Evolutionary conservation across 208 protist genomes (phyloP).

Genomic region (Leishmania amazonensis): DNA sequence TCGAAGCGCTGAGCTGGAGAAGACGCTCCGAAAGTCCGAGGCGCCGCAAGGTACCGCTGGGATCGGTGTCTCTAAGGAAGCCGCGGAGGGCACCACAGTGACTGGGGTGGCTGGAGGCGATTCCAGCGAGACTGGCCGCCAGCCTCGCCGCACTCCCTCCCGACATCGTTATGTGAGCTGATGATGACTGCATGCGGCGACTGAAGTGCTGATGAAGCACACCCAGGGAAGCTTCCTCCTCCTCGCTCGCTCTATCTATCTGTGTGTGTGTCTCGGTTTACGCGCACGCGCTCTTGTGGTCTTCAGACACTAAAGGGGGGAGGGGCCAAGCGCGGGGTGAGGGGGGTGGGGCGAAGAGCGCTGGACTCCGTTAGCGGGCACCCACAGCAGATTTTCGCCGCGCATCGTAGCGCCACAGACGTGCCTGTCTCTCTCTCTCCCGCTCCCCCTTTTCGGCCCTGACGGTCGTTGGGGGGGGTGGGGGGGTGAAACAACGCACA

Average conservation of each 20-base stretch:
- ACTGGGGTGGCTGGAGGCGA: neutral
- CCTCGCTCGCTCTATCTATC: neutral
- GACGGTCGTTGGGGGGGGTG: no score
- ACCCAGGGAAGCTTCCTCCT: neutral
- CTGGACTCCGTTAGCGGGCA: neutral
- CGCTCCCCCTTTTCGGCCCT: neutral
- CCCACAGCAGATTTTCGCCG: neutral
- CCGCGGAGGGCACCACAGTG: neutral
- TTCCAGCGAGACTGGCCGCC: neutral
- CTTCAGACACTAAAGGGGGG: neutral
- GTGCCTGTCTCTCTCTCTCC: neutral
- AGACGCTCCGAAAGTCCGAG: neutral
- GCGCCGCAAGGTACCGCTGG: neutral
- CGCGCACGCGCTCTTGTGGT: neutral
- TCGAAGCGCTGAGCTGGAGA: slow-evolving; percentile 31
- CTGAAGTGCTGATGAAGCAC: neutral
- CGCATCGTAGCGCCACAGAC: neutral
- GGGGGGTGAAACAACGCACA: neutral
- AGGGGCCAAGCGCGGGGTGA: no score
- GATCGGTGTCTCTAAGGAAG: neutral
- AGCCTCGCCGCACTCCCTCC: slow-evolving; percentile 18
- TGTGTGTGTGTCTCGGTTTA: neutral
- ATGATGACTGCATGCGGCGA: neutral
- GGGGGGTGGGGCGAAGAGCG: neutral
- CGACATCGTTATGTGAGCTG: slow-evolving; percentile 18